Conservation (phyloP, 352 stramenopile genomes). For the Phytophthora tentaculata region DNA sequence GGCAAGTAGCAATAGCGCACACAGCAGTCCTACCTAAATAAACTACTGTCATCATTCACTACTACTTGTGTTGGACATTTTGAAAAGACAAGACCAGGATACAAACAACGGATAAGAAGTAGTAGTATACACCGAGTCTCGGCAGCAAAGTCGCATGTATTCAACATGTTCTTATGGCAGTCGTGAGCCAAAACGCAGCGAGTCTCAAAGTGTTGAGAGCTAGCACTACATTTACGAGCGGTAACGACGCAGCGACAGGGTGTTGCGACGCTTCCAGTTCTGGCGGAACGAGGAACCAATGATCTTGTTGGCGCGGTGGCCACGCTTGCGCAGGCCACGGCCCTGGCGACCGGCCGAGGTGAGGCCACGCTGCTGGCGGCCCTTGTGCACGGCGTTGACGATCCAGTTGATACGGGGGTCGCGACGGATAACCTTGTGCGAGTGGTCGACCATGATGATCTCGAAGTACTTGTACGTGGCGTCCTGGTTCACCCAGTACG, state of each 20-base stretch:
- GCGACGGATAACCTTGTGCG: conserved; percentile 98
- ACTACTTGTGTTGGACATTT: too few relatives aligned
- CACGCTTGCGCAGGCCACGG: conserved; percentile 98
- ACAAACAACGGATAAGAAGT: conserved; percentile 10
- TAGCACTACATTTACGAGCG: conserved; percentile 84
- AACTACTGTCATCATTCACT: background rate
- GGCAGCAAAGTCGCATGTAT: conserved; percentile 55
- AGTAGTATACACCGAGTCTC: conserved; percentile 26
- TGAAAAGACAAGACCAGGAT: background rate
- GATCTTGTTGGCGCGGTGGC: conserved; percentile 99
- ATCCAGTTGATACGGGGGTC: conserved; percentile 99
- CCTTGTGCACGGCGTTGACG: conserved; percentile 98
- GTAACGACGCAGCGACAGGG: conserved; percentile 97
- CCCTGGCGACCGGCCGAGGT: conserved; percentile 97
- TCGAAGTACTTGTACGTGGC: conserved; percentile 99
- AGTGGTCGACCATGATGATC: conserved; percentile 99
- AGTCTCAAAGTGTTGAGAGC: conserved; percentile 31
- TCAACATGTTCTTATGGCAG: conserved; percentile 35
- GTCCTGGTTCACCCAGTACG: conserved; percentile 99
- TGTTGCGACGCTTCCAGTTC: conserved; percentile 99
- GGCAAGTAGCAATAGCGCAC: conserved; percentile 42
- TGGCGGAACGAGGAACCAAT: conserved; percentile 96
- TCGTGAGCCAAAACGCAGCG: conserved; percentile 34
- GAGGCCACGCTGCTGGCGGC: conserved; percentile 98
- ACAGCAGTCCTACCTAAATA: background rate